Percentiles rank a stretch among this genome's conserved stretches.
These are phyloP conservation scores for Thinopyrum elongatum DNA, from an alignment of 176 grass and related monocot genomes.

Conservation along the genomic window DNA sequence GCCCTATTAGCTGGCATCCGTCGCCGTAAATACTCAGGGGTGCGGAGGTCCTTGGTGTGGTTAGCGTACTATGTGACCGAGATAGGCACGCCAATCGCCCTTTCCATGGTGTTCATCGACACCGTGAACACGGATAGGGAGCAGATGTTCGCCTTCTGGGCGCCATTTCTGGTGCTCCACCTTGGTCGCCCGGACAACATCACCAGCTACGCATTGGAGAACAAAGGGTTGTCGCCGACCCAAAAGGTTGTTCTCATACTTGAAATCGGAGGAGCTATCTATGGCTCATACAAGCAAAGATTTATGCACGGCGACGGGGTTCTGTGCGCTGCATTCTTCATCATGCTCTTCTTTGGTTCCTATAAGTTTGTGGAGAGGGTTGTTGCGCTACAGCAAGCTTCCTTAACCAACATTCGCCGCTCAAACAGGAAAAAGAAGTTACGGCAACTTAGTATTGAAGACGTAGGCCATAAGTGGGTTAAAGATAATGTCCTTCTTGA, in stretches of 20 bases:
- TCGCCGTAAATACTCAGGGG: not conserved
- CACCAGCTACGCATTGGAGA: constrained; percentile 27
- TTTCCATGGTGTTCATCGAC: not conserved
- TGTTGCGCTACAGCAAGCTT: not conserved
- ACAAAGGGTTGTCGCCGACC: not conserved
- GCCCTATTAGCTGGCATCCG: not conserved
- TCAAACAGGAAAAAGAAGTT: not conserved
- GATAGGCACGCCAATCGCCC: constrained; percentile 5
- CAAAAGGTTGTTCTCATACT: not conserved
- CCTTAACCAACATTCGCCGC: not conserved
- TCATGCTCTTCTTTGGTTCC: not conserved
- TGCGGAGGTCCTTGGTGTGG: not conserved
- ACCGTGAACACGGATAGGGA: not conserved
- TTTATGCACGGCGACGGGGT: not conserved
- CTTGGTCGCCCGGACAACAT: constrained; percentile 42
- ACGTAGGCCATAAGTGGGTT: no score
- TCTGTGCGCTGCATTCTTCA: no score
- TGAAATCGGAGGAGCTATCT: not conserved
- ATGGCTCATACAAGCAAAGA: not conserved
- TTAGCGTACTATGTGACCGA: constrained; percentile 22
- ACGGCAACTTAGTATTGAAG: no score
- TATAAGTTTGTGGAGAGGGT: constrained; percentile 10
- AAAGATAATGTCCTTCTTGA: not conserved
- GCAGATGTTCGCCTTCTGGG: not conserved
- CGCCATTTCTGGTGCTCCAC: constrained; percentile 31